These are phyloP conservation scores for Atractiella rhizophila DNA, from an alignment of 768 basidiomycete species.

Conservation along the genomic window DNA sequence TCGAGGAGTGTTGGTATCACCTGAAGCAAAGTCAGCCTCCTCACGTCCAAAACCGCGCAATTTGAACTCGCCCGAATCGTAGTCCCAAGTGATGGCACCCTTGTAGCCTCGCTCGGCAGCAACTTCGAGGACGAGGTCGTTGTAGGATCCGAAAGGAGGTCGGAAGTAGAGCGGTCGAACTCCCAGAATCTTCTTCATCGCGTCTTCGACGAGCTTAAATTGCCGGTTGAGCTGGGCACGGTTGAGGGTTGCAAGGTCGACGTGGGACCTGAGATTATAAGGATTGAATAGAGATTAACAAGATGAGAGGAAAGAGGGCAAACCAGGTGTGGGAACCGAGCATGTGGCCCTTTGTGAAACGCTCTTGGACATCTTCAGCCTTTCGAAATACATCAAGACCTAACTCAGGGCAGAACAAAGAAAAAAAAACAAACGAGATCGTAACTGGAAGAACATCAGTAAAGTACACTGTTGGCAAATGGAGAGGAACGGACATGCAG, in stretches of 20 bases:
- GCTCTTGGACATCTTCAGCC: neutral
- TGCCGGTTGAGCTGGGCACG: constrained; percentile 10
- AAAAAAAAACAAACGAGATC: neutral
- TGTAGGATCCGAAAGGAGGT: constrained; percentile 11
- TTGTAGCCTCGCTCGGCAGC: constrained; percentile 12
- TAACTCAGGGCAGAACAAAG: too few species aligned
- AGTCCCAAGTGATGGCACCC: neutral
- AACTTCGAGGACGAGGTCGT: constrained; percentile 1
- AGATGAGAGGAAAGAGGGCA: neutral
- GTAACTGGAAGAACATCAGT: constrained; percentile 5
- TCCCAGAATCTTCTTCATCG: constrained; percentile 16
- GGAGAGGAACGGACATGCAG: constrained; percentile 9
- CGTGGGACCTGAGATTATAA: constrained; percentile 1
- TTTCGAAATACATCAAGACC: too few species aligned
- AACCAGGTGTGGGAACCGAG: neutral
- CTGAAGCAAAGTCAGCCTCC: too few species aligned
- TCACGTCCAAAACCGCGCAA: constrained; percentile 1
- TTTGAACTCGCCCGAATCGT: neutral
- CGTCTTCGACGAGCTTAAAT: constrained; percentile 12
- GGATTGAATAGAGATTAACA: neutral
- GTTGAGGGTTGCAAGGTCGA: constrained; percentile 10
- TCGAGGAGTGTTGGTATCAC: constrained; percentile 11
- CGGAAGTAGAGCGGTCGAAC: constrained; percentile 15
- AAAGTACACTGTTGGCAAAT: constrained; percentile 1
- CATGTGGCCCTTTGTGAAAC: neutral